Base-by-base conservation (phyloP, 208 protist species). In the Crithidia bombi region DNA sequence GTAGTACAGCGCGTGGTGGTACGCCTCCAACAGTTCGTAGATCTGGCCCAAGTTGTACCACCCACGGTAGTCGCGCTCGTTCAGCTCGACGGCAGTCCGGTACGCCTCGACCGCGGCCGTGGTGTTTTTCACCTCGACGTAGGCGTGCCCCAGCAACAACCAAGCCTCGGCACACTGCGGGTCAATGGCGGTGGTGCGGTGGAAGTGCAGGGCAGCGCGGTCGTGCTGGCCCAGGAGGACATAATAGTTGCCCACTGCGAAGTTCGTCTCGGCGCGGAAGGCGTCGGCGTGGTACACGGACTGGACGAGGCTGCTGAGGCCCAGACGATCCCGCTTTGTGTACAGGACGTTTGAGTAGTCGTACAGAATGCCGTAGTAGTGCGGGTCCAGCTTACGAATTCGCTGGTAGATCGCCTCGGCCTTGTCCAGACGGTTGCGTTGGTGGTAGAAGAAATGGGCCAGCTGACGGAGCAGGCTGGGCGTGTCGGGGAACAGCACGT, bases 271-370 rank as follows among this genome's bases (percentile, higher is more conserved):
- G 3, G 97, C 92, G 19, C 96, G 75, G 77, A 98, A 99, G 43
- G 97, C 94, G 63, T 99, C 97, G 21, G 92, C 90, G 14, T 91
- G 75, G 65, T 95, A 91, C 36, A 93, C 90, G 28, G 86, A 80
- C 69, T 99, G 97, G 3, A 97, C 98, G 30, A 99, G 80, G 58
- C 82, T 83, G 69, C 80, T 89, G 21, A 99, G 71, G n/a, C 75
- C 72, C 25, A 95, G 77, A 17, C 80, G 92, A 26, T 97, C 91
- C n/a, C 86, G 82, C 44, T 87, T 80, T 15, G 99, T 96, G 66
- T 98, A 99, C n/a, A 99, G 88, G 21, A 99, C 96, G 81, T 99
- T 99, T 33, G 92, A 98, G 75, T 98, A 99, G 49, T 94, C 88
- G 66, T 98, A 96, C 47, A 98, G 81, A 61, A 81, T 72, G 28